Evolutionary conservation across 192 early-diverging fungal species (phyloP), one percentile per base, ranked within the genome.

Genomic region (Backusella australiensis): DNA sequence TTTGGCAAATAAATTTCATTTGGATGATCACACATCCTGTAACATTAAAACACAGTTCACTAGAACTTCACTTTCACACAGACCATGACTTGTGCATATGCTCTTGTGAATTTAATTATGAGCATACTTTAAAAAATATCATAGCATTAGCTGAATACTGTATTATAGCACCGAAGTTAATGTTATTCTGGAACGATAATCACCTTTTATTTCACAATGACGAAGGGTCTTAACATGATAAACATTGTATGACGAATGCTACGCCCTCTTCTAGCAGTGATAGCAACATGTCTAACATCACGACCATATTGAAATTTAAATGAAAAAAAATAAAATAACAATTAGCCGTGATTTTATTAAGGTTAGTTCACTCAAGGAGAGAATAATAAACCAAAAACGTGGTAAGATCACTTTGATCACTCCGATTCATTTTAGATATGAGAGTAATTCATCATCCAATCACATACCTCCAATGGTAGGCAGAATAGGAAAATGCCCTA

Each of bases 381-480:
- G n/a, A 21, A 56, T 56, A 56, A 56, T 56, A 56, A 56, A 56
- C 53, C 19, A 56, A 56, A 56, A 56, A 56, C 53, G 53, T 56
- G 53, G 53, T 21, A 11, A 56, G 21, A 56, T 56, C 53, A 23
- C 8, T 21, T 21, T 9, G 53, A n/a, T 21, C 53, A 56, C 53
- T 56, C 53, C 53, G 53, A 56, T 56, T 21, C 19, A 56, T 23
- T 56, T 56, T 56, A 21, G 53, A 56, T 56, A 21, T 21, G 9
- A 53, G 23, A 23, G 5, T 11, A 56, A 2, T 56, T 9, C 8
- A n/a, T 56, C 9, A 21, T 21, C 53, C 53, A 56, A 56, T 56
- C 19, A 21, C 21, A 3, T 56, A 2, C 2, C n/a, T 8, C 1
- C 1, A 56, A 56, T 56, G n/a, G 1, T 56, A 53, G n/a, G 7